Conservation (phyloP, 495 filamentous ascomycete genomes). For the Talaromyces borbonicus region DNA sequence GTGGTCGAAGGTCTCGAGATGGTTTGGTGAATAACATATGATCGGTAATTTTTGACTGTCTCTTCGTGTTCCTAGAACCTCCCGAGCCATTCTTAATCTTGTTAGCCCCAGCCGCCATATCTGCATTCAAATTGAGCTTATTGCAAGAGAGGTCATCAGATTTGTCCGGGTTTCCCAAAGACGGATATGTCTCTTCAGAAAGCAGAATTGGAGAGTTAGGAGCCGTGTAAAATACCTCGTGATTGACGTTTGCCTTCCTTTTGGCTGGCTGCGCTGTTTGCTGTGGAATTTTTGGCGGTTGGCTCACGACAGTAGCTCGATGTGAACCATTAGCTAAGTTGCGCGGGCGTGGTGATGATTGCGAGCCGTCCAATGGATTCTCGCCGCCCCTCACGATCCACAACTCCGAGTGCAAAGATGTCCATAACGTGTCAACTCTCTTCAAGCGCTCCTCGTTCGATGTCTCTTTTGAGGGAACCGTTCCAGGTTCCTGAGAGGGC, state of each 20-base stretch:
- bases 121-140: conserved; percentile 3
- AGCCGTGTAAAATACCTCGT: conserved; percentile 31
- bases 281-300: background rate
- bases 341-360: background rate
- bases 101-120: conserved; percentile 5
- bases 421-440: conserved; percentile 3
- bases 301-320: background rate
- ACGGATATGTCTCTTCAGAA: background rate
- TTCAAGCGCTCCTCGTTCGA: conserved; percentile 1
- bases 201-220: conserved; percentile 27
- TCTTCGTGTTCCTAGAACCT: conserved; percentile 6
- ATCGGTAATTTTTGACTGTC: conserved; percentile 10
- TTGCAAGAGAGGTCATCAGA: conserved; percentile 8
- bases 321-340: conserved; percentile 4
- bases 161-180: conserved; percentile 6
- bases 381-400: conserved; percentile 3
- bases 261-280: background rate
- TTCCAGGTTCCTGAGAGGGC: conserved; percentile 5
- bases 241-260: conserved; percentile 16
- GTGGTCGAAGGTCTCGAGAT: background rate
- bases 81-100: conserved; percentile 1
- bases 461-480: conserved; percentile 4
- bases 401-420: background rate
- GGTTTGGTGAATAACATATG: conserved; percentile 12
- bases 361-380: conserved; percentile 1